Percentiles rank a stretch among this genome's conserved stretches.
These are phyloP conservation scores for Aphanomyces stellatus DNA, from an alignment of 352 stramenopile genomes.

Conservation along the genomic window DNA sequence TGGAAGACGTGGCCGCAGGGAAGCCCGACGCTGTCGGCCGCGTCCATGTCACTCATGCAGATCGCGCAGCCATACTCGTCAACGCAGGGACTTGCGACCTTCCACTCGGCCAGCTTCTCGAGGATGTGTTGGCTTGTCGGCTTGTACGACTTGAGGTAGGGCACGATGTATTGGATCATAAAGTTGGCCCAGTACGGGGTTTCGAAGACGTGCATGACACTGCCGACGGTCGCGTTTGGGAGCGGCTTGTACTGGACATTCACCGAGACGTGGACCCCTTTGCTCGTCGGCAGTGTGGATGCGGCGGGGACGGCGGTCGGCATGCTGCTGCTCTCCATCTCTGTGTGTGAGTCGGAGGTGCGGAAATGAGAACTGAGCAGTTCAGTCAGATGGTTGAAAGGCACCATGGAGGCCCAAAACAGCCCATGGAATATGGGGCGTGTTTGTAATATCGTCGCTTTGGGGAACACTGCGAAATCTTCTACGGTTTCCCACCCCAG, in stretches of 20 bases:
- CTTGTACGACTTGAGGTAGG: slow-evolving; percentile 73
- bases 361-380: slow-evolving; percentile 5
- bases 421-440: background rate
- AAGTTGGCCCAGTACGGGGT: slow-evolving; percentile 75
- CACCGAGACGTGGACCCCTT: slow-evolving; percentile 17
- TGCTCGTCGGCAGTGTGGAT: background rate
- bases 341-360: too few species aligned
- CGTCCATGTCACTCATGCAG: slow-evolving; percentile 16
- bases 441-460: background rate
- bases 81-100: slow-evolving; percentile 19
- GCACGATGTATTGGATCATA: slow-evolving; percentile 83
- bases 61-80: slow-evolving; percentile 20
- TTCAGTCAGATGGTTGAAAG: background rate
- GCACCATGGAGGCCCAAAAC: background rate
- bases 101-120: slow-evolving; percentile 30
- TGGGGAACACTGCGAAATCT: too few species aligned
- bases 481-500: background rate
- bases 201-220: slow-evolving; percentile 79
- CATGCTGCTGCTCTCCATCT: background rate
- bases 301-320: background rate
- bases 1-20: slow-evolving; percentile 12
- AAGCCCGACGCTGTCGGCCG: background rate
- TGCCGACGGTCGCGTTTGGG: slow-evolving; percentile 44
- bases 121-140: slow-evolving; percentile 60
- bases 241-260: slow-evolving; percentile 69